Evolutionary conservation across 371 early-diverging fungal species (phyloP).

Genomic region (Coemansia sp.): DNA sequence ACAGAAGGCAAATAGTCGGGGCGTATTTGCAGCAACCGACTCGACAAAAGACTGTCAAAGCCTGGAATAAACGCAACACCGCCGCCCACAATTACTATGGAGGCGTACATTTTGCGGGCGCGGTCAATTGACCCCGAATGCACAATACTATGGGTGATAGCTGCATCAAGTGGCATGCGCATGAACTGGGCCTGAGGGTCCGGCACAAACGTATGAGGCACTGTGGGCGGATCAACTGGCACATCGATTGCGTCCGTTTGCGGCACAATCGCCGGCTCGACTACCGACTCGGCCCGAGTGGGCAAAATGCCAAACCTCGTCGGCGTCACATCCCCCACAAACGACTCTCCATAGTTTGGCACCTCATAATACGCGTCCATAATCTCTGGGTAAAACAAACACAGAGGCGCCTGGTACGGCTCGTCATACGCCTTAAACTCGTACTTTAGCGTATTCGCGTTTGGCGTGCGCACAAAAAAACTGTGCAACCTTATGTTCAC

Average conservation of each 20-base stretch:
- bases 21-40: conserved; percentile 54
- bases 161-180: conserved; percentile 69
- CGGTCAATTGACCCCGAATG: conserved; percentile 71
- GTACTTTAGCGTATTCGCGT: conserved; percentile 67
- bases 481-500: conserved; percentile 76
- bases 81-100: conserved; percentile 81
- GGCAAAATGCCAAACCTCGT: conserved; percentile 52
- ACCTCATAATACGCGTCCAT: conserved; percentile 21
- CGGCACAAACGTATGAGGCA: neutral
- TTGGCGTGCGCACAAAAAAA: conserved; percentile 76
- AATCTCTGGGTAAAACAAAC: conserved; percentile 50
- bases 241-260: conserved; percentile 19
- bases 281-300: conserved; percentile 10
- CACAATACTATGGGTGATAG: conserved; percentile 75
- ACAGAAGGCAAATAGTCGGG: conserved; percentile 49
- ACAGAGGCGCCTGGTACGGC: conserved; percentile 74
- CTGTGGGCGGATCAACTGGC: too few relatives aligned
- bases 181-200: conserved; percentile 35
- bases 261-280: conserved; percentile 23
- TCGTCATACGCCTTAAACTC: conserved; percentile 87
- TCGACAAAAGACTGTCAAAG: conserved; percentile 68
- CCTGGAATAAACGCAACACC: conserved; percentile 72
- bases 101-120: conserved; percentile 66
- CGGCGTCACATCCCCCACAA: conserved; percentile 19
- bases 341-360: conserved; percentile 42